Base-by-base conservation (phyloP, 2,329 filamentous ascomycete genomes). In the Amylocarpus encephaloides region DNA sequence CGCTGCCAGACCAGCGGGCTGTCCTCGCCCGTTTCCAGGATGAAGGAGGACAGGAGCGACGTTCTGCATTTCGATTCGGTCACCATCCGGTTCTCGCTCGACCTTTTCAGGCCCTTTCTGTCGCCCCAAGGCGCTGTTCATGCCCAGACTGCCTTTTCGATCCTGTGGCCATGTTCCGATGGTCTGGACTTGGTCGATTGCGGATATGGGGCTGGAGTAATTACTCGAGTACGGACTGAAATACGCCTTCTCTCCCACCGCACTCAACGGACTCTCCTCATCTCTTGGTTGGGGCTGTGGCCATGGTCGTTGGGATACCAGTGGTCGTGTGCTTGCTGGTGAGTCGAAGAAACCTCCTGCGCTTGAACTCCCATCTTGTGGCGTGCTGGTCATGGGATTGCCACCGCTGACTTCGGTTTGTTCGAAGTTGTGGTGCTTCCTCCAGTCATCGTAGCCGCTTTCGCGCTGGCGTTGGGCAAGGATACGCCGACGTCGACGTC, bases 181-280 rank as follows among this genome's bases (percentile, higher is more conserved):
- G 7, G 26, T 19, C 12, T 50, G 49, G 11, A 46, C 48, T 40
- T 51, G 43, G 41, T 57, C 51, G 6, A 38, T 49, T 13, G 59
- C 61, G 2, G 48, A 57, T 5, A 79, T 70, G 0, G 80, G 80
- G 59, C 78, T 82, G 63, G 70, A 79, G 66, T 74, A 82, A 52
- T 80, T 76, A 36, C 78, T 80, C 16, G 70, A 72, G 60, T 83
- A 83, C 0, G 80, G 80, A 3, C 78, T 81, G 55, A 80, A 74
- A 65, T 82, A 79, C 6, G 70, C 72, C 18, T 62, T 60, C 45
- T 64, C 62, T 3, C 53, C 54, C 10, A 52, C 52, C 72, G 79
- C 22, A 73, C 56, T 60, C 2, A 54, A 51, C 1, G 62, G 63
- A 38, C 53, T 58, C 13, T 59, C 53, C 10, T 62, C 57, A 5